These are phyloP conservation scores for Naganishia vaughanmartiniae DNA, from an alignment of 768 basidiomycete genomes.

Conservation along the genomic window DNA sequence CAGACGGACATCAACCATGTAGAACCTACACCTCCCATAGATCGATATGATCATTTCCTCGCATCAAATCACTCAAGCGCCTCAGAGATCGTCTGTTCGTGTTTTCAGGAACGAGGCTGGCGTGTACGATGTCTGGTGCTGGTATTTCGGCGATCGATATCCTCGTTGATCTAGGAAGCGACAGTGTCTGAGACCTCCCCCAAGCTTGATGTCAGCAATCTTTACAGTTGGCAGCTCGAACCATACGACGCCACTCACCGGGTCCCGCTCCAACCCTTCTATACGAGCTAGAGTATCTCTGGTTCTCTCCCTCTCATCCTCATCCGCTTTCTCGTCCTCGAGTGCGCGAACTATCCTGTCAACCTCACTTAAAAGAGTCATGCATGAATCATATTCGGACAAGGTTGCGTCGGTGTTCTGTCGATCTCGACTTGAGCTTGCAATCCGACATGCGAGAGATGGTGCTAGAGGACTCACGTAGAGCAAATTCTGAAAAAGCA, in stretches of 20 bases:
- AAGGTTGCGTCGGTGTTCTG: slow-evolving; percentile 83
- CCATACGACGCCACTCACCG: slow-evolving; percentile 56
- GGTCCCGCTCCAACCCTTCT: slow-evolving; percentile 90
- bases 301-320: slow-evolving; percentile 92
- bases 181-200: slow-evolving; percentile 38
- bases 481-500: slow-evolving; percentile 94
- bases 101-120: slow-evolving; percentile 53
- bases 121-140: slow-evolving; percentile 25
- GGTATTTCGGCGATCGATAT: slow-evolving; percentile 72
- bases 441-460: neutral
- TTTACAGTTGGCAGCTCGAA: neutral
- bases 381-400: slow-evolving; percentile 86
- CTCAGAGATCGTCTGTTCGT: slow-evolving; percentile 78
- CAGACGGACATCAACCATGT: neutral
- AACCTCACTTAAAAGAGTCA: slow-evolving; percentile 95
- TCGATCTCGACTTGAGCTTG: neutral
- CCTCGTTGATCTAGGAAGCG: slow-evolving; percentile 81
- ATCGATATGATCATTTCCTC: slow-evolving; percentile 65
- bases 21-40: slow-evolving; percentile 72
- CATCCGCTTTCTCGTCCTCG: slow-evolving; percentile 95
- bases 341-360: slow-evolving; percentile 94
- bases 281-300: slow-evolving; percentile 93
- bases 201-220: neutral
- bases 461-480: slow-evolving; percentile 54
- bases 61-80: slow-evolving; percentile 81